These are phyloP conservation scores for Curvularia eragrostidis DNA, from an alignment of 2,329 filamentous ascomycete species.

Conservation along the genomic window DNA sequence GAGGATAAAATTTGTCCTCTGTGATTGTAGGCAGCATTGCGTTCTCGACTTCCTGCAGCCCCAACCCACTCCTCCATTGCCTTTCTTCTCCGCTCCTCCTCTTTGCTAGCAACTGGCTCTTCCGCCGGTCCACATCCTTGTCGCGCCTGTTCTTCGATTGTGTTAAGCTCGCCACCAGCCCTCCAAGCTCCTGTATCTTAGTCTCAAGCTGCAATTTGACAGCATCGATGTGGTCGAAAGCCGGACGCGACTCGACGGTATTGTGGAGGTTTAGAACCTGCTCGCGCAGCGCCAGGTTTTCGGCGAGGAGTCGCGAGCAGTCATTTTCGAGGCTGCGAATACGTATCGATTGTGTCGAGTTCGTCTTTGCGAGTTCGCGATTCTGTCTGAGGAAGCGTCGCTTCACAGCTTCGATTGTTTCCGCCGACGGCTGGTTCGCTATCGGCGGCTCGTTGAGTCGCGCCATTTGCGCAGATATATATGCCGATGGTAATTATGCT, in stretches of 20 bases:
- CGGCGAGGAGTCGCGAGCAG: conserved; percentile 74
- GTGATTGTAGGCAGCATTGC: conserved; percentile 70
- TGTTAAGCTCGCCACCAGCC: conserved; percentile 71
- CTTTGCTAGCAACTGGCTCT: conserved; percentile 60
- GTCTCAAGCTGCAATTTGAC: conserved; percentile 74
- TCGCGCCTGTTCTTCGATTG: conserved; percentile 38
- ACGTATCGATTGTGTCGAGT: conserved; percentile 77
- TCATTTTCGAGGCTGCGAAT: conserved; percentile 80
- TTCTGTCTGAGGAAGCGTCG: conserved; percentile 83
- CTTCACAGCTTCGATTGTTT: conserved; percentile 72
- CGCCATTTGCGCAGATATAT: conserved; percentile 68
- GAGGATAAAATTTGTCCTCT: conserved; percentile 72
- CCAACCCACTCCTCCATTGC: conserved; percentile 61
- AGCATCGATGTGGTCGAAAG: conserved; percentile 70
- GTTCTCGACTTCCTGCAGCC: conserved; percentile 54
- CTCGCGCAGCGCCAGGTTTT: conserved; percentile 76
- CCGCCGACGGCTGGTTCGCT: conserved; percentile 58
- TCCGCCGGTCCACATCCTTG: conserved; percentile 28
- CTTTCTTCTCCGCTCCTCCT: conserved; percentile 60
- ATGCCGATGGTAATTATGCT: conserved; percentile 44
- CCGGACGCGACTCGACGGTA: conserved; percentile 67
- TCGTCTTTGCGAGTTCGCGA: conserved; percentile 77
- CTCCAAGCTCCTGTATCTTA: conserved; percentile 74
- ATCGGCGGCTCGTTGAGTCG: conserved; percentile 76
- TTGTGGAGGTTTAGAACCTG: conserved; percentile 74